Evolutionary conservation across 2,329 filamentous ascomycete genomes (phyloP), one percentile per base, ranked within the genome.

Genomic region (Hypoxylon sp.): DNA sequence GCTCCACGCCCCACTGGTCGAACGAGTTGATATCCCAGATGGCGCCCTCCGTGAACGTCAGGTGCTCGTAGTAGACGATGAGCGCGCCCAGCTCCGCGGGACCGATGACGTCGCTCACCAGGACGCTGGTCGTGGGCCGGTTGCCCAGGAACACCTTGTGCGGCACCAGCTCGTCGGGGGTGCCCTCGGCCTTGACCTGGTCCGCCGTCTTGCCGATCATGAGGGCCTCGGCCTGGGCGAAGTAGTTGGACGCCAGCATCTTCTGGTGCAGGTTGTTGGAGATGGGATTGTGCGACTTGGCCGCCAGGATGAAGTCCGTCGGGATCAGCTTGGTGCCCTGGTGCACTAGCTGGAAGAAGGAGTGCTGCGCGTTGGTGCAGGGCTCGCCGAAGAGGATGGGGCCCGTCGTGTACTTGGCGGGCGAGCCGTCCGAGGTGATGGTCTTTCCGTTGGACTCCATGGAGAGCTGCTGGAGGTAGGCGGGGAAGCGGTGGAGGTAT

Each of bases 391-490:
- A 99, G 68, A 99, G 84, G 77, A 99, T 94, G 56, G 95, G 88
- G 50, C 95, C 94, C 37, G 95, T 99, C 61, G 94, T 97, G 85
- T 99, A 99, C 83, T 97, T 97, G 76, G 97, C 94, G 64, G 96
- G 87, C 37, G 93, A 90, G 60, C 88, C 90, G 74, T 95, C 92
- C n/a, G 87, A 89, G 66, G 94, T 97, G 76, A 98, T 93, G 65
- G 91, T 92, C 86, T 99, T 99, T 77, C 95, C 95, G 80, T 99
- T 99, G 65, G 94, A 98, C 85, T 99, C 95, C 95, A 99, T 99
- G 65, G 94, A 98, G 63, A 99, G 86, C 82, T 99, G 95, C 83
- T 99, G 95, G 57, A 99, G 91, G 84, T 99, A 99, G 72, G 95
- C 95, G 37, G 95, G 94, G 90, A 99, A 98, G 71, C 95, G 92